Evolutionary conservation across 768 basidiomycete species (phyloP), one percentile per base, ranked within the genome.

Genomic region (Amanita pallidorosea): DNA sequence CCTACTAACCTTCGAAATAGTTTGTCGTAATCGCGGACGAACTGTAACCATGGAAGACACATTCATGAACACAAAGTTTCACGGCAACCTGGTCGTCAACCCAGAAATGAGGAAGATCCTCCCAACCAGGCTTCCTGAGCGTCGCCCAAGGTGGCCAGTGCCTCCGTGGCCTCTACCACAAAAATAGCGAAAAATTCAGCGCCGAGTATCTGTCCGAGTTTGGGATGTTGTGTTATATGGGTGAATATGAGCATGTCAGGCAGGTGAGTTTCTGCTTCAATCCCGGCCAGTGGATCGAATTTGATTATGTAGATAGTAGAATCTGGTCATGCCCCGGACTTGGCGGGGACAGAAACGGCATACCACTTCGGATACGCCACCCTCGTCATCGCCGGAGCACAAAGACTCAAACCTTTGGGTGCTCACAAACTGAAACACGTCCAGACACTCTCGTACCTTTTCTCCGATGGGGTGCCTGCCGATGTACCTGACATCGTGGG

Each of bases 401-500:
- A 37, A 37, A 37, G 36, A 8, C 13, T 37, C 36, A 37, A 37
- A 13, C 5, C 5, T 5, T 44, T 12, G 5, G 20, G 13, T 7
- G 5, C 7, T 29, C 27, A 29, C 27, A 53, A 52, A 3, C 48
- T 61, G 41, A 55, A 60, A 41, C 65, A 72, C 52, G 35, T 58
- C n/a, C 71, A 68, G 5, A 60, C 67, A 11, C 62, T 80, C 47
- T 57, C 61, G 37, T 68, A 63, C 43, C 69, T 81, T 22, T 61
- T 79, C 36, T 58, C 66, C 0, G 53, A 59, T 0, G 76, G 76
- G 11, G 63, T 70, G 0, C 64, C 74, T 4, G 59, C 66, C 4
- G 65, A 77, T 45, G 18, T 67, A 1, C 60, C 61, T 2, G 79
- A 79, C 50, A 70, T 80, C 41, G 65, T 61, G 9, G 75, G 76